phyloP scores from a whole-genome alignment of 306 rosid genomes.

The Quercus suber region DNA sequence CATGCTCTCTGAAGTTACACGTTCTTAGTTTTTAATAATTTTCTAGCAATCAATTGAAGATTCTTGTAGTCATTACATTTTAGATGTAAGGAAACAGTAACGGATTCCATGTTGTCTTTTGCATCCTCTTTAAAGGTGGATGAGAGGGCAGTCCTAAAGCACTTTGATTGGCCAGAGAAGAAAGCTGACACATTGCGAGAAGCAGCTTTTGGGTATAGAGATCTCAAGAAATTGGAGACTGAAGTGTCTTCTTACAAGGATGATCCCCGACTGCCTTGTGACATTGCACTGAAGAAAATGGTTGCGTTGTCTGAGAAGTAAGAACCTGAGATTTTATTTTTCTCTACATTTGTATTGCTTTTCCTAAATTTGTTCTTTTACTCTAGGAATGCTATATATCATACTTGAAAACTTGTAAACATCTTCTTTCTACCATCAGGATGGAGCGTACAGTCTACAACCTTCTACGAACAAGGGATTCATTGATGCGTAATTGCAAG shows the following conservation, averaged over 20 bases:
- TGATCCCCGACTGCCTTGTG: slow-evolving; percentile 69
- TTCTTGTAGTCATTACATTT: background rate
- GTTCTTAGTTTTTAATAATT: background rate
- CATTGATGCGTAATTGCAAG: slow-evolving; percentile 77
- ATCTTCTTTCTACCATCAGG: slow-evolving; percentile 36
- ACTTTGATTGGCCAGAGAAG: slow-evolving; percentile 97
- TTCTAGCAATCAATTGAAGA: background rate
- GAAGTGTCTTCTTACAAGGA: slow-evolving; percentile 89
- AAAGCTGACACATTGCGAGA: slow-evolving; percentile 95
- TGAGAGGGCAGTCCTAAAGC: slow-evolving; percentile 95
- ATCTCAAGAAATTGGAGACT: slow-evolving; percentile 75
- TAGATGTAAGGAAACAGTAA: background rate
- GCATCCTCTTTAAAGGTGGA: slow-evolving; percentile 62
- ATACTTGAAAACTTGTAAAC: background rate
- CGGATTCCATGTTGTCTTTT: background rate
- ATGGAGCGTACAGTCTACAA: slow-evolving; percentile 89
- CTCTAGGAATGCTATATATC: background rate
- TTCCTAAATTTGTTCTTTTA: background rate
- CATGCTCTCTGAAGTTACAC: background rate
- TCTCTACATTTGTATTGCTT: background rate
- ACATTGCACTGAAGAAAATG: slow-evolving; percentile 84
- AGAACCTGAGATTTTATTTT: slow-evolving; percentile 14
- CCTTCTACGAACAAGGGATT: slow-evolving; percentile 83
- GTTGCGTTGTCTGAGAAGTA: slow-evolving; percentile 89
- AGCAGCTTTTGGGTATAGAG: slow-evolving; percentile 88